Evolutionary conservation across 108 stramenopile species (phyloP).

Genomic region (Chaetoceros tenuissimus): DNA sequence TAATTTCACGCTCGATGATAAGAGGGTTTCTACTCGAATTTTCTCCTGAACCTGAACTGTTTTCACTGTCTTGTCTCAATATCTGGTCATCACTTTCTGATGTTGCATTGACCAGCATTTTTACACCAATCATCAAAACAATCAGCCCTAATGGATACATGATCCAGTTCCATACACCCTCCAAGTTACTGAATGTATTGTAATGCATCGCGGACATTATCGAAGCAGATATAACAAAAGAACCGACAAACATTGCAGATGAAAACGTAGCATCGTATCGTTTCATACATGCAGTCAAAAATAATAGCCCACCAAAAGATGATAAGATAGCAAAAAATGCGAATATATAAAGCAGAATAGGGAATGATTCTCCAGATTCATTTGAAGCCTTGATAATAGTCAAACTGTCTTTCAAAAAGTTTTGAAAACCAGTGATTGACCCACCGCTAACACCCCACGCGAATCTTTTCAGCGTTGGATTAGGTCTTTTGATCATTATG

Average conservation of each 20-base stretch:
- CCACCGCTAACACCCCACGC: conserved; percentile 52
- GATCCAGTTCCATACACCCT: conserved; percentile 22
- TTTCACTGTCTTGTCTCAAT: no score
- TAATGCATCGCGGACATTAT: conserved; percentile 70
- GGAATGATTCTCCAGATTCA: conserved; percentile 1
- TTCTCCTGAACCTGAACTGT: no score
- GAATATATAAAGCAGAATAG: conserved; percentile 18
- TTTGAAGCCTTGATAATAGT: conserved; percentile 38
- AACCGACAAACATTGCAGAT: conserved; percentile 70
- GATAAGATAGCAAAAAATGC: conserved; percentile 36
- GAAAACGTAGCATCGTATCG: conserved; percentile 79
- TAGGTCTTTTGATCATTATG: not conserved
- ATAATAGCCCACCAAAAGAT: conserved; percentile 53
- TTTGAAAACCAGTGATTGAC: conserved; percentile 65
- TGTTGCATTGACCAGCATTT: conserved; percentile 29
- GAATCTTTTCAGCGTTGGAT: conserved; percentile 24
- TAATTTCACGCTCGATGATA: no score
- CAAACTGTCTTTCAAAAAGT: conserved; percentile 72
- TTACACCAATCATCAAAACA: conserved; percentile 51
- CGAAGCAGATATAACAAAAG: conserved; percentile 60
- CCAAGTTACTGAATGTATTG: conserved; percentile 50
- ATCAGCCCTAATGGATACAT: conserved; percentile 61
- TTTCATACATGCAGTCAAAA: conserved; percentile 69
- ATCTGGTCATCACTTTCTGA: no score
- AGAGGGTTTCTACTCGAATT: no score